Conservation (phyloP, 805 yeast species). For the Nakazawaea ambrosiae region DNA sequence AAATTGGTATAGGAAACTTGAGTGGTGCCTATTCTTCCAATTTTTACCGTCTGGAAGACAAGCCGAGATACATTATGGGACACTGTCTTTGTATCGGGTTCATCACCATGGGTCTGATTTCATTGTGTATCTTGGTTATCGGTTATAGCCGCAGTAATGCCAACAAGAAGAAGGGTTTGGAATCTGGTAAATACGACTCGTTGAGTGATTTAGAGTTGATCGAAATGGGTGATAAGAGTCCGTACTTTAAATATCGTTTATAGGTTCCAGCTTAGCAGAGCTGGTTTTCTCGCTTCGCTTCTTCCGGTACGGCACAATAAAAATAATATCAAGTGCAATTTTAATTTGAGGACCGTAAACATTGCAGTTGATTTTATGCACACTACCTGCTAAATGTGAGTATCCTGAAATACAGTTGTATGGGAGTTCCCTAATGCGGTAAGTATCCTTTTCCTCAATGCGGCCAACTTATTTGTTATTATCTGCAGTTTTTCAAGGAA, state of each 20-base stretch:
- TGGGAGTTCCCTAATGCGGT: no score
- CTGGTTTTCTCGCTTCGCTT: neutral
- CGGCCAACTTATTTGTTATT: no score
- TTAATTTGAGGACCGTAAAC: no score
- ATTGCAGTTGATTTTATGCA: no score
- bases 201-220: slow-evolving; percentile 22
- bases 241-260: slow-evolving; percentile 26
- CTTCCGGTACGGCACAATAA: no score
- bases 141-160: slow-evolving; percentile 21
- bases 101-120: slow-evolving; percentile 23
- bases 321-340: no score
- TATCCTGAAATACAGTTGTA: no score
- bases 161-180: slow-evolving; percentile 19
- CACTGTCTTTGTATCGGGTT: slow-evolving; percentile 27
- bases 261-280: neutral
- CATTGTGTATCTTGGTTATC: slow-evolving; percentile 16
- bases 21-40: slow-evolving; percentile 30
- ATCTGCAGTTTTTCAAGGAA: no score
- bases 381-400: no score
- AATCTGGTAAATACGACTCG: slow-evolving; percentile 25
- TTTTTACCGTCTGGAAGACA: slow-evolving; percentile 23
- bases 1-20: slow-evolving; percentile 31
- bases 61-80: slow-evolving; percentile 24
- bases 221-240: slow-evolving; percentile 35
- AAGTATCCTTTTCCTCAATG: no score